A percentile compares a stretch with the other conserved stretches of the same genome.
phyloP scores from a whole-genome alignment of 2,329 filamentous ascomycete genomes.

The Trichoderma polysporum region DNA sequence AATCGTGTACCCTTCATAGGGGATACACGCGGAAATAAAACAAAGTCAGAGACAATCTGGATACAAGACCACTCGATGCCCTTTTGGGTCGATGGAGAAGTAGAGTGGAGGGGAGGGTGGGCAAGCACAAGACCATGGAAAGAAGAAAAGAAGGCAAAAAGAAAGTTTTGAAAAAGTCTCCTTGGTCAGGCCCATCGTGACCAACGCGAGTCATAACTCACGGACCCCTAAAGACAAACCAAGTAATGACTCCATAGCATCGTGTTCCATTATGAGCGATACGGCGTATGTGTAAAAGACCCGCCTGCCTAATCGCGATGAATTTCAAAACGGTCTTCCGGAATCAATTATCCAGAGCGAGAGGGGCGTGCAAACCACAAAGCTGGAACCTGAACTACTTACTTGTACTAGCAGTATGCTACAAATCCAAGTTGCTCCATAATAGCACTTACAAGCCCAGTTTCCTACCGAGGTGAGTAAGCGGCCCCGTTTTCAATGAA shows the following conservation, averaged over 20 bases:
- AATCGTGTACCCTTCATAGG: background rate
- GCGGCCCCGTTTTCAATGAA: background rate
- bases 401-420: background rate
- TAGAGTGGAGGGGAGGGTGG: background rate
- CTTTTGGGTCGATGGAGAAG: background rate
- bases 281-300: too few species aligned
- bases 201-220: slow-evolving; percentile 1
- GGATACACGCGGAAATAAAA: background rate
- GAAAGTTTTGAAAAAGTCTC: background rate
- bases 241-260: background rate
- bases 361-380: background rate
- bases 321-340: background rate
- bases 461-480: background rate
- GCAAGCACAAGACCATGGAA: background rate
- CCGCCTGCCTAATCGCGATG: background rate
- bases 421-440: too few species aligned
- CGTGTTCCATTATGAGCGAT: background rate
- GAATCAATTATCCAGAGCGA: background rate
- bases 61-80: background rate
- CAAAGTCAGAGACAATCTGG: background rate
- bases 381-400: too few species aligned
- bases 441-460: background rate
- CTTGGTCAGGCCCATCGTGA: background rate
- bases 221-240: background rate
- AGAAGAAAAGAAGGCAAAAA: background rate